Base-by-base conservation (phyloP, 345 rosid genomes). In the Mangifera indica region DNA sequence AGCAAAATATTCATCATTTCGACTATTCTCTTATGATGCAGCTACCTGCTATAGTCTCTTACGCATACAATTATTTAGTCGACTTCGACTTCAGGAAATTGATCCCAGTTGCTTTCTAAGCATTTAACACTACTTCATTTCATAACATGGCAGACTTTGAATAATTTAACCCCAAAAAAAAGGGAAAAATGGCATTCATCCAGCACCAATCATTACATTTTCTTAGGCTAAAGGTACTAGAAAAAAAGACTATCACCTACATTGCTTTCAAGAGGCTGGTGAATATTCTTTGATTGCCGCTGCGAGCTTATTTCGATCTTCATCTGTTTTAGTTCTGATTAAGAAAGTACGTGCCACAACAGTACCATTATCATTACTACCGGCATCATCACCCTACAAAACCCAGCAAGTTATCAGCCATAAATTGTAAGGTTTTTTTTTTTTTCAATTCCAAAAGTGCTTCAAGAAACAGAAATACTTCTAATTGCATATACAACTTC, bases 241-340 rank as follows among this genome's bases (percentile, higher is more conserved):
- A 44, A 67, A 49, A n/a, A 21, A 53, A 37, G 49, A 34, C 29
- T n/a, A 17, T 15, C 60, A 32, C 37, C 74, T 42, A 54, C 44
- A 12, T 51, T 37, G 7, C 73, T 48, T 76, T 87, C 79, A 91
- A 0, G 86, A 89, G 13, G 83, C 82, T 37, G 98, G 98, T 26
- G 98, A 89, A 25, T 85, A 84, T 79, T 91, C 98, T 76, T 88
- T 84, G 78, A 95, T 95, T 6, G 89, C 88, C 18, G 89, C 70
- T 3, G 89, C 95, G 64, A 95, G 85, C 69, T 88, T 86, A 73
- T 88, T 77, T 55, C 97, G 87, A 60, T 93, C 97, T 49, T 89
- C 98, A 78, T 77, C 81, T 48, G 91, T 83, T 83, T 84, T 95
- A 29, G 86, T 83, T 80, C 92, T 83, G 21, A 95, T 88, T 62